A percentile compares a stretch with the other conserved stretches of the same genome.
Evolutionary conservation across 495 filamentous ascomycete genomes (phyloP).

Genomic region (Penicillium pulvis): DNA sequence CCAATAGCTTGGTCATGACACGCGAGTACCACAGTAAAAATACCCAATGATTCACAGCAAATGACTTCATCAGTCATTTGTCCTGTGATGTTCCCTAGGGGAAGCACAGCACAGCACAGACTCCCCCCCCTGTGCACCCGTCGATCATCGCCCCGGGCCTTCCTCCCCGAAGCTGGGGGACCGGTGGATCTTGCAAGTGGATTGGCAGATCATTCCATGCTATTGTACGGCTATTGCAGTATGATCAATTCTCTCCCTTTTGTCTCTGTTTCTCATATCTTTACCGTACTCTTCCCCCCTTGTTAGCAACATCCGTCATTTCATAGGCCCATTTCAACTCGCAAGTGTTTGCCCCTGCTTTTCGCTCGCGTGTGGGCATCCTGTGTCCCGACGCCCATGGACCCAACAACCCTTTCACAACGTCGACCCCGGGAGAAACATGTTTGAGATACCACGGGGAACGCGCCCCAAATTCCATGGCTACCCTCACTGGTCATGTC

Average conservation of each 20-base stretch:
- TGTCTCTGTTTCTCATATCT: not conserved
- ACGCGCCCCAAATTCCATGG: not conserved
- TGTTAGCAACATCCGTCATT: not conserved
- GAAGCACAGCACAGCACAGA: not conserved
- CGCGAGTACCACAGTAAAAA: conserved; percentile 3
- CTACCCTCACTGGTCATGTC: conserved; percentile 6
- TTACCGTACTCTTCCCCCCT: not conserved
- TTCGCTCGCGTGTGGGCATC: not conserved
- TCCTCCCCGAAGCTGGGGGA: conserved; percentile 28
- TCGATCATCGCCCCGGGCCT: conserved; percentile 22
- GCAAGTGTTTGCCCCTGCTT: not conserved
- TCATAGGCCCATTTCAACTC: not conserved
- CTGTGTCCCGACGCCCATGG: not conserved
- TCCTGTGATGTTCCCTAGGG: not conserved
- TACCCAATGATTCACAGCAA: not conserved
- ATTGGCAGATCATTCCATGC: conserved; percentile 32
- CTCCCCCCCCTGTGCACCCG: not conserved
- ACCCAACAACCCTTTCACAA: not conserved
- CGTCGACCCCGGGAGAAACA: conserved; percentile 6
- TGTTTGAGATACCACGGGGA: conserved; percentile 10
- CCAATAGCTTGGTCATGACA: conserved; percentile 20
- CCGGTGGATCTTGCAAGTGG: conserved; percentile 2
- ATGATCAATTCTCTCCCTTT: not conserved
- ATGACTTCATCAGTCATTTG: not conserved
- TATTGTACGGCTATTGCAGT: not conserved